Base-by-base conservation (phyloP, 176 grass and related monocot species). In the Metroxylon sagu region DNA sequence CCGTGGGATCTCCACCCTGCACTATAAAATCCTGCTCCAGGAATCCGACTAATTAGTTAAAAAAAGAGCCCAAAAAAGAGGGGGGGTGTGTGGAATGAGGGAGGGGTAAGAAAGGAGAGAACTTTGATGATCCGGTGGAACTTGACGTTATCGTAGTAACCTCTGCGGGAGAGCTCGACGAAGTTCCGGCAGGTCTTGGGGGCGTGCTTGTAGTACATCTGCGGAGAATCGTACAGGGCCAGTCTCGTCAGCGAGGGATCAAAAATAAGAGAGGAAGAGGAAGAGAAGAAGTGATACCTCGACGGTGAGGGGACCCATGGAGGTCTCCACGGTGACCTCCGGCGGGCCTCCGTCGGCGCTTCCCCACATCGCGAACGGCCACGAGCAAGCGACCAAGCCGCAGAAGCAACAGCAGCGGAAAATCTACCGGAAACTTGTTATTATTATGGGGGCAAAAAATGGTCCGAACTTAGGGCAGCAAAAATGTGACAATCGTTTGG, bases 71-170 rank as follows among this genome's bases (percentile, higher is more conserved):
- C 74, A 49, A 58, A 16, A 25, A 28, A 79, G 39, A 66, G 59
- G 4, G 39, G 30, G 39, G 2, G 12, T 2, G 5, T 48, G 3
- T 30, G 31, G 27, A 8, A 26, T 39, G 3, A 56, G n/a, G 18
- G 1, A 65, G 4, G 26, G 14, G 17, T 26, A 68, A 39, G n/a
- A 28, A 21, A 17, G 52, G 39, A 27, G 18, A 14, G 19, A 49
- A 90, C 93, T 77, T 97, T 97, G 76, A 97, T 92, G 76, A 97
- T 92, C 66, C 93, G 84, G 71, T 97, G 93, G 74, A 97, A 97
- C 62, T 88, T 75, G 57, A 92, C 84, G 69, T 88, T 76, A 59
- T 97, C 66, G 74, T 97, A 97, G 68, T 85, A 83, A 0, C 69
- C 76, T 64, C 87, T 85, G 50, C 93, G 79, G 39, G 87, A 73